phyloP scores from a whole-genome alignment of 345 rosid genomes.

The Eucalyptus regnans region DNA sequence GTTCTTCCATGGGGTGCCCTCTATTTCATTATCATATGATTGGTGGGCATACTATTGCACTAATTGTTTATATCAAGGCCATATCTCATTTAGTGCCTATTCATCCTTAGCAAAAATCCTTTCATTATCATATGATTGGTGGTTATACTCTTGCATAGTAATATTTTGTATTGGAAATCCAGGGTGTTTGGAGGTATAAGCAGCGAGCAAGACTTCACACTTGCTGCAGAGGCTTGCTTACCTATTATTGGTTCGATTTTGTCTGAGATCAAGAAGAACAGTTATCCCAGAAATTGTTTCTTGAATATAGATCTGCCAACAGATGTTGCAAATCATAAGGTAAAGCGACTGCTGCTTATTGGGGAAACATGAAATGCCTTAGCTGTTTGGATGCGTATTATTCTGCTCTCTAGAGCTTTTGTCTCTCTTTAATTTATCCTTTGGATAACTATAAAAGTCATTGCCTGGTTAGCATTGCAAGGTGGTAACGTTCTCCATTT shows the following conservation, averaged over 20 bases:
- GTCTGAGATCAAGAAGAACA: conserved; percentile 45
- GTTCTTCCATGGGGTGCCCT: conserved; percentile 65
- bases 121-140: no score
- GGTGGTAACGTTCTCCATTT: neutral
- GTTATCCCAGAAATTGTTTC: conserved; percentile 49
- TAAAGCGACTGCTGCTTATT: conserved; percentile 2
- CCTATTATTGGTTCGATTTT: conserved; percentile 51
- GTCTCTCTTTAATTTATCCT: neutral
- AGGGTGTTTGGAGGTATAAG: conserved; percentile 55
- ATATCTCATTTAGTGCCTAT: neutral
- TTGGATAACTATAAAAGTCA: neutral
- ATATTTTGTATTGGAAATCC: neutral
- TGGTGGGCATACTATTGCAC: conserved; percentile 26
- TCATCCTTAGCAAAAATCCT: neutral
- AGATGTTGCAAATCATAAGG: conserved; percentile 73
- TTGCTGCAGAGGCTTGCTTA: conserved; percentile 81
- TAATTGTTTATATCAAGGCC: neutral
- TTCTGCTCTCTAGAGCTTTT: neutral
- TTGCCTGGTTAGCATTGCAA: neutral
- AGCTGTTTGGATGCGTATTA: neutral
- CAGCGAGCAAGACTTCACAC: conserved; percentile 35
- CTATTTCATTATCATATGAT: conserved; percentile 68
- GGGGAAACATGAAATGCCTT: neutral
- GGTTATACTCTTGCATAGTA: neutral
- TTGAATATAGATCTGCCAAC: conserved; percentile 76